Evolutionary conservation across 148 eudicot genomes (phyloP), one percentile per base, ranked within the genome.

Genomic region (Rhododendron mucronatum): DNA sequence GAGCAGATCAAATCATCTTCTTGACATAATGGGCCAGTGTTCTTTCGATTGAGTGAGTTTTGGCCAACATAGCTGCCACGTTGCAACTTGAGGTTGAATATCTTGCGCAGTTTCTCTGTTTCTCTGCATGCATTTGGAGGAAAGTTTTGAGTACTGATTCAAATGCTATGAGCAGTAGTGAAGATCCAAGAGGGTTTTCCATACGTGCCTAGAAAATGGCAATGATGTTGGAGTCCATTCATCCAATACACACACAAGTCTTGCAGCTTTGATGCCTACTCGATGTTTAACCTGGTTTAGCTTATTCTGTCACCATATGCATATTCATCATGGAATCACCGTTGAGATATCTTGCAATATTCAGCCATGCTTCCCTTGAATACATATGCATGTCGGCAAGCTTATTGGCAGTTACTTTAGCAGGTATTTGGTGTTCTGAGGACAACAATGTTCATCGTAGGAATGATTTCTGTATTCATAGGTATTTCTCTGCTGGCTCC

Each of bases 401-500:
- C 57, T 48, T 85, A 87, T 39, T 53, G 14, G 21, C 35, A 78
- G 33, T 83, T 84, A 53, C 85, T 83, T 90, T 82, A 61, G 59
- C 90, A 97, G 99, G 98, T 93, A 61, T 97, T 97, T 77, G 91
- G 93, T 89, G 93, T 93, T 57, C 88, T 95, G 83, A 89, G 98
- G 84, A 95, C 98, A 48, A 92, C 93, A 7, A 95, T 97, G 98
- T 97, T 97, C 87, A 90, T 97, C 63, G 81, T 94, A 85, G 99
- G 99, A 88, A 94, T 97, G 99, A 78, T 92, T 85, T 97, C 93
- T 73, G 98, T 97, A 81, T 97, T 97, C 89, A 85, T 97, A 77
- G 99, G 99, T 89, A 97, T 97, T 89, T 94, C 92, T 82, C 93
- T 97, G 90, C 91, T 97, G 84, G 99, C 99, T 57, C 99, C 99